phyloP scores from a whole-genome alignment of 2,329 filamentous ascomycete species.

The Fusarium beomiforme region DNA sequence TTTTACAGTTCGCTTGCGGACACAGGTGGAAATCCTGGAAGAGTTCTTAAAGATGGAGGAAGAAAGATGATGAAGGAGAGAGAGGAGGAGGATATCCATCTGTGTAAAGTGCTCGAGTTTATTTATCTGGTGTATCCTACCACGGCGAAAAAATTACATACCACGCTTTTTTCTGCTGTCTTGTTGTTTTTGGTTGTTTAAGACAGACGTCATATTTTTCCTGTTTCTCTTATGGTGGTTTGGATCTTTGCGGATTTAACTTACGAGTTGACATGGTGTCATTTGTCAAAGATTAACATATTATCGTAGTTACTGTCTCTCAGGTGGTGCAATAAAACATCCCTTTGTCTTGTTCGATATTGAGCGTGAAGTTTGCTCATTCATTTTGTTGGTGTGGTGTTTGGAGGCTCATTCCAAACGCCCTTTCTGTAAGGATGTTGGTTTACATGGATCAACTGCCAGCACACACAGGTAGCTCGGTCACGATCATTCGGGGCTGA shows the following conservation, averaged over 20 bases:
- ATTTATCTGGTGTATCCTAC: slow-evolving; percentile 42
- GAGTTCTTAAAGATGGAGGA: slow-evolving; percentile 34
- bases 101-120: slow-evolving; percentile 38
- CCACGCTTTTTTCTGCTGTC: slow-evolving; percentile 30
- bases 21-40: slow-evolving; percentile 20
- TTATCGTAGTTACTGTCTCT: slow-evolving; percentile 15
- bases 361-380: background rate
- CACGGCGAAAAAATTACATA: slow-evolving; percentile 45
- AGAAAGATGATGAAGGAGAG: background rate
- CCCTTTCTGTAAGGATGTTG: fast-evolving
- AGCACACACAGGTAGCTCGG: fast-evolving
- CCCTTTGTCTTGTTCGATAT: slow-evolving; percentile 6
- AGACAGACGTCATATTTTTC: slow-evolving; percentile 14
- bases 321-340: slow-evolving; percentile 19
- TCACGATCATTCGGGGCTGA: fast-evolving
- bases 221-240: slow-evolving; percentile 1
- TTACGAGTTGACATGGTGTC: slow-evolving; percentile 8
- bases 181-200: slow-evolving; percentile 27
- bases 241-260: background rate
- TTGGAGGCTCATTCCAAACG: fast-evolving
- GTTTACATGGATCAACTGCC: background rate
- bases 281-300: slow-evolving; percentile 21
- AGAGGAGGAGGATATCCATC: slow-evolving; percentile 16
- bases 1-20: slow-evolving; percentile 16
- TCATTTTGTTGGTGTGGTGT: fast-evolving